Evolutionary conservation across 139 green algal genomes (phyloP), one percentile per base, ranked within the genome.

Genomic region (Trebouxia sp.): DNA sequence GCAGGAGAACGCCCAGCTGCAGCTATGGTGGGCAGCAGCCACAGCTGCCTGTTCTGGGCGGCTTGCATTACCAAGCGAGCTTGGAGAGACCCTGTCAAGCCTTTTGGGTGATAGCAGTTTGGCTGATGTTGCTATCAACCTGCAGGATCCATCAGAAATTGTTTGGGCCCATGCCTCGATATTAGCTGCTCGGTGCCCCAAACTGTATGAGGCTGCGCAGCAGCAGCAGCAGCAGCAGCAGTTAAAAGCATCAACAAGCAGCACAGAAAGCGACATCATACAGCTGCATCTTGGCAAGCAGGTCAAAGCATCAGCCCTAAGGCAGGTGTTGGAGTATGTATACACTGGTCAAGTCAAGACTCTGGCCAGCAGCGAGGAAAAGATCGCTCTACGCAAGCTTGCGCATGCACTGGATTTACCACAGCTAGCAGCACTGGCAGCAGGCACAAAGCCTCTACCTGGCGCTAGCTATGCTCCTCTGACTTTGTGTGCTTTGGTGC

Each of bases 11-110:
- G 28, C 35, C 9, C 62, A 72, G 32, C 35, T 72, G 62, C 62
- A 72, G 62, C 62, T 72, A 15, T 72, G 62, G 62, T 72, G 62
- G 62, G 62, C 32, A 6, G 62, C 26, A 14, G 62, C 62, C 62
- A 72, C 62, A 45, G 62, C 62, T 45, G 62, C 62, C 6, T 35
- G n/a, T 6, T 45, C 32, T 72, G 32, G 62, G 9, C 62, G 43
- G 35, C 62, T 72, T 26, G 62, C 32, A 11, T 24, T 72, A 3
- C 35, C 62, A 42, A 43, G 62, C 28, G 11, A 72, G 9, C 62
- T 43, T 11, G 62, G 62, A 8, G 32, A 39, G 15, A 42, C 32
- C 5, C 24, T 72, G 62, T 12, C 14, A 43, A 7, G 5, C 6
- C 32, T 72, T 32, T 22, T 72, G 11, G 11, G 20, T 14, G 62